phyloP scores from a whole-genome alignment of 768 basidiomycete genomes.

The Lentinus tigrinus region DNA sequence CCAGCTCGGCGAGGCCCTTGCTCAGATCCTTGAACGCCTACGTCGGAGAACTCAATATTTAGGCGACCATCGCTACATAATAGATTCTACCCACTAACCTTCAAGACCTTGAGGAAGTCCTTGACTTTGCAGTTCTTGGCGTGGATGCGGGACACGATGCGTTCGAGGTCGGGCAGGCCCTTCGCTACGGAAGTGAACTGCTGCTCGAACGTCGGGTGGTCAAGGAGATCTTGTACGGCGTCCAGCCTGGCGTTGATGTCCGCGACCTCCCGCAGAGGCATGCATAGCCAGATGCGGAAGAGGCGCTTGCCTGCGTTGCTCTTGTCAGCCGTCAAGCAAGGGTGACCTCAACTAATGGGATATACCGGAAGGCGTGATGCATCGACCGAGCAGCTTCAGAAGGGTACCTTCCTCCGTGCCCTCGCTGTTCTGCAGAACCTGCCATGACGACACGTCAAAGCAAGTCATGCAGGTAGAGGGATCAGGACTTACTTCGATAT shows the following conservation, averaged over 20 bases:
- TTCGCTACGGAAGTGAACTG: constrained; percentile 77
- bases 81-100: constrained; percentile 38
- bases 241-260: constrained; percentile 93
- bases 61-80: not conserved
- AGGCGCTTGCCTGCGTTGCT: constrained; percentile 74
- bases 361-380: constrained; percentile 89
- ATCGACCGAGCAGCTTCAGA: constrained; percentile 76
- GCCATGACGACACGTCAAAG: constrained; percentile 1
- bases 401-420: constrained; percentile 91
- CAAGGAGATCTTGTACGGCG: constrained; percentile 89
- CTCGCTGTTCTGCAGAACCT: constrained; percentile 90
- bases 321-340: not conserved
- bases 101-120: constrained; percentile 84
- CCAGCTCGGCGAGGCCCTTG: constrained; percentile 61
- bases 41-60: not conserved
- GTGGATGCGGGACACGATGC: constrained; percentile 92
- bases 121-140: constrained; percentile 85
- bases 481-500: constrained; percentile 70
- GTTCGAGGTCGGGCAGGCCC: constrained; percentile 87
- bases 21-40: constrained; percentile 78
- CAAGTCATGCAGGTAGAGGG: not conserved
- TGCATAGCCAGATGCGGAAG: constrained; percentile 96
- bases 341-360: not conserved
- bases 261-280: constrained; percentile 76
- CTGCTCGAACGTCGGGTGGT: constrained; percentile 72